phyloP scores from a whole-genome alignment of 352 stramenopile species.

The Aphanomyces euteiches region DNA sequence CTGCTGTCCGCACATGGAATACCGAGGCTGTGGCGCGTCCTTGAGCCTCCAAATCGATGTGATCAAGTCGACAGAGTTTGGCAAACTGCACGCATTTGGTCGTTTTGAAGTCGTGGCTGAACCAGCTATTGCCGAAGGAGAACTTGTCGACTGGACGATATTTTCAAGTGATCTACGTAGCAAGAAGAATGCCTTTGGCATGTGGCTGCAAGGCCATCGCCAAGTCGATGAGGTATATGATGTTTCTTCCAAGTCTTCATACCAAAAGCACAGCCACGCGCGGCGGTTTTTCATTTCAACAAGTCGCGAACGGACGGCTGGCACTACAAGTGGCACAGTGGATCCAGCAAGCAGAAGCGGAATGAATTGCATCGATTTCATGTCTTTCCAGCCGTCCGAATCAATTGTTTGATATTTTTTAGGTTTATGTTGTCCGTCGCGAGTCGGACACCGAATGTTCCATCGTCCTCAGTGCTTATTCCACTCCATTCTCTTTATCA shows the following conservation, averaged over 20 bases:
- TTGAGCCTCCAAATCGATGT: neutral
- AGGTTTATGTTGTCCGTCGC: slow-evolving; percentile 7
- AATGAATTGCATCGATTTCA: slow-evolving; percentile 9
- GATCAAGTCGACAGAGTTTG: neutral
- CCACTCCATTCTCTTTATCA: slow-evolving; percentile 7
- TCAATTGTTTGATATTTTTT: neutral
- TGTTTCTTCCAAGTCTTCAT: neutral
- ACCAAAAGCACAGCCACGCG: no score
- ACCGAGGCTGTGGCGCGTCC: slow-evolving; percentile 19
- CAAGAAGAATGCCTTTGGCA: neutral
- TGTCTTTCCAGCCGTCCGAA: neutral
- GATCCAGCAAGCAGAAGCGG: slow-evolving; percentile 21
- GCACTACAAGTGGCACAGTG: slow-evolving; percentile 22
- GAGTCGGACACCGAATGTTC: neutral
- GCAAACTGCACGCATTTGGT: neutral
- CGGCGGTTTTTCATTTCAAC: slow-evolving; percentile 1
- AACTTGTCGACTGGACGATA: neutral
- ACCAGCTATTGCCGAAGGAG: neutral
- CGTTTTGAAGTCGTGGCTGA: slow-evolving; percentile 16
- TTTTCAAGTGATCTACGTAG: slow-evolving; percentile 21
- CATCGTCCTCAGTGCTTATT: neutral
- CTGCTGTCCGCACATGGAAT: slow-evolving; percentile 3
- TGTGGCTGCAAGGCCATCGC: slow-evolving; percentile 13
- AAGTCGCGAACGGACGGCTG: slow-evolving; percentile 20
- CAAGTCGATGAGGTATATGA: neutral